Base-by-base conservation (phyloP, 495 filamentous ascomycete genomes). In the Annulohypoxylon bovei region DNA sequence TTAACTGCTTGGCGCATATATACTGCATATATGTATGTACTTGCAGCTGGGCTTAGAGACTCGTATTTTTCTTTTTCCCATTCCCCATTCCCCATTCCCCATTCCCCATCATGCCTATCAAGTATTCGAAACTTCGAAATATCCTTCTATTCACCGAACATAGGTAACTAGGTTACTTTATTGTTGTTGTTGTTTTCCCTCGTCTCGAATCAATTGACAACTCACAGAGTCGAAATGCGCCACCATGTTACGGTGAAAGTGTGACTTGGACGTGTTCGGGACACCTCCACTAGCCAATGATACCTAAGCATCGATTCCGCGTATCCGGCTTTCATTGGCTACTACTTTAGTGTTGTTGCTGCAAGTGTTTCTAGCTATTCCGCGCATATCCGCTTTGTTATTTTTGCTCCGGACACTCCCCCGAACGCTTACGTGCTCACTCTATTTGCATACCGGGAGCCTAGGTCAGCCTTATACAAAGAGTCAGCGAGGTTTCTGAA, bases 361-460 rank as follows among this genome's bases (percentile, higher is more conserved):
- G 14, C 8, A 50, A 52, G 27, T 33, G 16, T 9, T n/a, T 6
- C 49, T 4, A 52, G 12, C 6, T 32, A 27, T 49, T 27, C 46
- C 18, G 23, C 9, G 3, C 46, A 25, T 32, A 23, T 52, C 50
- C 50, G 27, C 50, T 27, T 33, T 56, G 53, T 56, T 4, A 55
- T 55, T 23, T 16, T 18, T 37, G 20, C 49, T 56, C 54, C 54
- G 67, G 46, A 54, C 18, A n/a, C 32, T 9, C 6, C 18, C 25
- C 61, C 32, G 33, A 46, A 22, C 14, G 55, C 62, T 70, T 65
- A 70, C 62, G 55, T 65, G 25, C 55, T 61, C 67, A 70, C 54
- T 55, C 30, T 49, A 46, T 59, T 18, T 61, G 30, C 39, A 32
- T 28, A 42, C 40, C 27, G 16, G 30, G 16, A 39, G 9, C 25